Evolutionary conservation across 176 grass and related monocot genomes (phyloP), one percentile per base, ranked within the genome.

Genomic region (Stipa capillata): DNA sequence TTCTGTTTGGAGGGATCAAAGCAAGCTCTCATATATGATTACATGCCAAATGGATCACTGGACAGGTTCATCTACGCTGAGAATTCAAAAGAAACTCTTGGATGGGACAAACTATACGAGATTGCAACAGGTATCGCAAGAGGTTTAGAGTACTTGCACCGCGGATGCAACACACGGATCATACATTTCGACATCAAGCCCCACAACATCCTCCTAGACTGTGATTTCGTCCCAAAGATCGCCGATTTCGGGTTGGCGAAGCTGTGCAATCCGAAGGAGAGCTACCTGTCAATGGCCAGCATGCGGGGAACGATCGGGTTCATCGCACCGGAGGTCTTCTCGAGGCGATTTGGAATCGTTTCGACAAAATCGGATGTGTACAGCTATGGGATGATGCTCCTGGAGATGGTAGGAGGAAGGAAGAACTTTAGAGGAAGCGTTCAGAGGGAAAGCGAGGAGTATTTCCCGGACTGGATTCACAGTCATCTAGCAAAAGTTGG

Each of bases 391-490:
- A 73, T 73, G 70, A 39, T 73, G 49, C 32, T 73, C 8, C 33
- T 73, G 4, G 49, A 73, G 48, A 72, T 73, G 69, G 69, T 53
- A 0, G 47, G 47, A 34, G 69, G 69, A 23, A 73, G 29, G 9
- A 73, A 73, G 4, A 54, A 73, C 2, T 4, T 37, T 5, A 37
- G 39, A 24, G 24, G 17, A 24, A 69, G 35, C 0, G 25, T 69
- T 20, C 35, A 53, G 1, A 68, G 40, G 10, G 31, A 37, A 13
- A 56, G 48, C 3, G 35, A 55, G 18, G 27, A 10, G 7, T 69
- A 80, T 57, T 80, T 80, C 39, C 64, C 78, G 0, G 35, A 80
- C 2, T 80, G 78, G 64, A 20, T 80, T 57, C 41, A 80, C 3
- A 29, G 20, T 8, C 37, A 54, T 44, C n/a, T 80, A 13, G 31